Base-by-base conservation (phyloP, 2,329 filamentous ascomycete genomes). In the Fusarium pseudocircinatum region DNA sequence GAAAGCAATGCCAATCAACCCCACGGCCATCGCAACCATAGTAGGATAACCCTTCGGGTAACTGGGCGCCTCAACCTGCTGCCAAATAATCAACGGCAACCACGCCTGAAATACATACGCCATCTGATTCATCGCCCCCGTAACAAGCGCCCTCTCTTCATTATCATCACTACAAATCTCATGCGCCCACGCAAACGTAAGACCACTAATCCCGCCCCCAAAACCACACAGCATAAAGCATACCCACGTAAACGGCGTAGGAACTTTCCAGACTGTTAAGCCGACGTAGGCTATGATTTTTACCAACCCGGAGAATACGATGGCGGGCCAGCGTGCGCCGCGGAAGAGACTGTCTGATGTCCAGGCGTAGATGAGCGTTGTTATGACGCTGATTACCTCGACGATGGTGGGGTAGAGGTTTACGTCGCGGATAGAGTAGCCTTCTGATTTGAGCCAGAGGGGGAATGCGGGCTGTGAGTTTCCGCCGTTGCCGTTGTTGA, bases 101-200 rank as follows among this genome's bases (percentile, higher is more conserved):
- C 92, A 94, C 0, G 91, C 90, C 76, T 93, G 90, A 50, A 94
- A 81, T 2, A 93, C 90, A 66, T 93, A 93, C 0, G 91, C 91
- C 82, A 93, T 87, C 77, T 91, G 87, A 64, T 93, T 93, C 90
- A 93, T 93, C n/a, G 85, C 82, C 0, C 85, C 91, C 1, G 91
- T 87, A 0, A 93, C 90, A 7, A 94, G 82, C 0, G 91, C 91
- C 15, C 91, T 83, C 81, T 93, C 91, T 75, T 93, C 91, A 59
- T 90, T 87, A 60, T 87, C 85, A 16, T 82, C 84, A 42, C 80
- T 82, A 70, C 85, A 87, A 34, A 87, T 86, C 77, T 87, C 86
- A 63, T 87, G 84, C 2, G 85, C 85, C 86, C 86, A 87, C 0
- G 86, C 85, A 67, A 86, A 87, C 0, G 82, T 84, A 16, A 87